phyloP scores from a whole-genome alignment of 257 asterid species.

The Ligustrum vulgare region DNA sequence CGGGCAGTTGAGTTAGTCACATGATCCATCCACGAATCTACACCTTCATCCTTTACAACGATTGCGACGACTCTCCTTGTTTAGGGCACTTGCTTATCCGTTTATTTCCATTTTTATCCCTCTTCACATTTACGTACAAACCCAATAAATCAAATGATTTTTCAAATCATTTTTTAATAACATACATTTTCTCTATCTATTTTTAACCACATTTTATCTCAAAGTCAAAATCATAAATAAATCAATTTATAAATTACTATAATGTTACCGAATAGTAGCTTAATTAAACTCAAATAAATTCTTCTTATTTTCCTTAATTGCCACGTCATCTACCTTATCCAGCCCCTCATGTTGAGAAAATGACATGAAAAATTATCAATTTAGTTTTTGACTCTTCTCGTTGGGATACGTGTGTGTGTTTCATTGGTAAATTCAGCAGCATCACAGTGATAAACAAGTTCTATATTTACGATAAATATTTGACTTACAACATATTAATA shows the following conservation, averaged over 20 bases:
- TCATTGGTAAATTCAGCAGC: too few relatives aligned
- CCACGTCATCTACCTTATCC: background rate
- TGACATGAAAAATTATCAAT: background rate
- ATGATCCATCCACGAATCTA: conserved; percentile 38
- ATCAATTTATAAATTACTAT: too few relatives aligned
- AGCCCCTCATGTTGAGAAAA: background rate
- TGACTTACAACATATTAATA: too few relatives aligned
- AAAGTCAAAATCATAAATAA: too few relatives aligned
- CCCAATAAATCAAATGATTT: too few relatives aligned
- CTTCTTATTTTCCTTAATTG: background rate
- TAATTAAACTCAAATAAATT: background rate
- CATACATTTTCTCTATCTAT: too few relatives aligned
- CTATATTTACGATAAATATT: too few relatives aligned
- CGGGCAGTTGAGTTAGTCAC: conserved; percentile 34
- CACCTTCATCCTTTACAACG: conserved; percentile 22
- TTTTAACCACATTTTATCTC: too few relatives aligned
- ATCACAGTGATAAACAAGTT: too few relatives aligned
- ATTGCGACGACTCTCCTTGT: conserved; percentile 15
- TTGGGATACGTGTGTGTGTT: too few relatives aligned
- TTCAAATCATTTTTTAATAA: too few relatives aligned
- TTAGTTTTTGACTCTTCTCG: background rate
- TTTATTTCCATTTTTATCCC: background rate
- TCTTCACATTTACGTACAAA: background rate
- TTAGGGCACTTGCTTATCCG: background rate
- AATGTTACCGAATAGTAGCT: too few relatives aligned